These are phyloP conservation scores for Epichloe coenophiala DNA, from an alignment of 2,329 filamentous ascomycete genomes.

Conservation along the genomic window DNA sequence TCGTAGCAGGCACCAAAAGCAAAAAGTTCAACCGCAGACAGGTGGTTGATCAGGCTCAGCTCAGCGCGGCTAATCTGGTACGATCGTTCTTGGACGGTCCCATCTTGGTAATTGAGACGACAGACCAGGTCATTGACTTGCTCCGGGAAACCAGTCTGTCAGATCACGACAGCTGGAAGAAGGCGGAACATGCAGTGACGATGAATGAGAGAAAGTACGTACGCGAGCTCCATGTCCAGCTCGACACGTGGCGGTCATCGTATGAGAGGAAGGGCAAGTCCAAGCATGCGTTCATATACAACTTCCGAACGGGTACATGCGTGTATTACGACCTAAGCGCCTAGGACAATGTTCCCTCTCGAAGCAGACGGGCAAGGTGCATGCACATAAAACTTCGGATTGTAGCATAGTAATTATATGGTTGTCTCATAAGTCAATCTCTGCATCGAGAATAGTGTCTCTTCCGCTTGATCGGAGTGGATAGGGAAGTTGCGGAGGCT, in stretches of 20 bases:
- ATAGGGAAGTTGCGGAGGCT: too few relatives aligned
- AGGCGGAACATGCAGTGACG: constrained; percentile 63
- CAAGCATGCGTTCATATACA: constrained; percentile 77
- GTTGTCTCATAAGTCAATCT: too few relatives aligned
- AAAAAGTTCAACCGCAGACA: constrained; percentile 85
- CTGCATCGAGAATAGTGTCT: too few relatives aligned
- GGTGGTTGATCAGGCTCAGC: constrained; percentile 68
- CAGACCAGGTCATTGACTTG: constrained; percentile 67
- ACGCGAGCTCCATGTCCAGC: constrained; percentile 65
- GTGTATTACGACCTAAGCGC: constrained; percentile 68
- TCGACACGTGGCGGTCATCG: constrained; percentile 48
- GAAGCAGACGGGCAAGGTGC: not conserved
- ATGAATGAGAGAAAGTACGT: constrained; percentile 71
- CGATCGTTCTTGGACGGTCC: constrained; percentile 63
- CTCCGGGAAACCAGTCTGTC: constrained; percentile 62
- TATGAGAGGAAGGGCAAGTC: constrained; percentile 40
- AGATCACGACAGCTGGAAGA: constrained; percentile 73
- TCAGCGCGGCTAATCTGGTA: constrained; percentile 45
- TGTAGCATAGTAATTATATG: too few relatives aligned
- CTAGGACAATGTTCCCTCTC: constrained; percentile 10
- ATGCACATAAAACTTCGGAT: too few relatives aligned
- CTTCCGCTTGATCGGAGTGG: too few relatives aligned
- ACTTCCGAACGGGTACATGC: constrained; percentile 73
- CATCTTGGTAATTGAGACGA: constrained; percentile 76
- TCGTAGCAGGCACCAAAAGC: constrained; percentile 67